These are phyloP conservation scores for Fusarium tupiense DNA, from an alignment of 2,329 filamentous ascomycete genomes.

Conservation along the genomic window DNA sequence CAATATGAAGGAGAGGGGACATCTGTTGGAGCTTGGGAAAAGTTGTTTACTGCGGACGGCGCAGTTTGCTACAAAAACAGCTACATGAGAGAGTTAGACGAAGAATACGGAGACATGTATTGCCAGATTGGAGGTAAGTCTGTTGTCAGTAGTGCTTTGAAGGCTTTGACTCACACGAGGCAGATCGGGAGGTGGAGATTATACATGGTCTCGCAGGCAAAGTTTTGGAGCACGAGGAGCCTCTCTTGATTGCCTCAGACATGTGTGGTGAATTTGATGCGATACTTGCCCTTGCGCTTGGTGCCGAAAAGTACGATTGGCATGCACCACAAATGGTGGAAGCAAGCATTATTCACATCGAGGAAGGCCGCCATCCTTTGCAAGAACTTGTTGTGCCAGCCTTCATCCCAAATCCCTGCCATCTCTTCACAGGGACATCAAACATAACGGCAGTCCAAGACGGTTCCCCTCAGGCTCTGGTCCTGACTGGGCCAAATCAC, in stretches of 20 bases:
- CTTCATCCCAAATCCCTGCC: slow-evolving; percentile 85
- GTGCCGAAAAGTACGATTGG: slow-evolving; percentile 79
- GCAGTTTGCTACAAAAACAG: slow-evolving; percentile 87
- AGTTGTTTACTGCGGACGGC: slow-evolving; percentile 77
- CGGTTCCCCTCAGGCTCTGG: slow-evolving; percentile 66
- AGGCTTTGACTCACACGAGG: slow-evolving; percentile 32
- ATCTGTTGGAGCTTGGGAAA: slow-evolving; percentile 74
- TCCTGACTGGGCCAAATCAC: slow-evolving; percentile 94
- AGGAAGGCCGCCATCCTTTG: slow-evolving; percentile 83
- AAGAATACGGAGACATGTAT: slow-evolving; percentile 84
- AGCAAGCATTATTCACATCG: slow-evolving; percentile 77
- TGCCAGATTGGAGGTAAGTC: slow-evolving; percentile 79
- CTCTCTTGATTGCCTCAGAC: slow-evolving; percentile 77
- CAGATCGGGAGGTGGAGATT: slow-evolving; percentile 90
- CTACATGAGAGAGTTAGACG: slow-evolving; percentile 83
- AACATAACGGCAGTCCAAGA: not conserved
- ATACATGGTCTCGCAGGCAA: slow-evolving; percentile 78
- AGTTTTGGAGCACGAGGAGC: slow-evolving; percentile 74
- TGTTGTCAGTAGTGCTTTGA: not conserved
- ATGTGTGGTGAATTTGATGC: slow-evolving; percentile 89
- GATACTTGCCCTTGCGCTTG: slow-evolving; percentile 80
- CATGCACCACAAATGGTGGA: slow-evolving; percentile 73
- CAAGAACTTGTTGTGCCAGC: slow-evolving; percentile 84
- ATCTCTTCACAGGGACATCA: slow-evolving; percentile 67
- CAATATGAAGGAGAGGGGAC: slow-evolving; percentile 70